Percentiles rank a stretch among this genome's conserved stretches.
These are phyloP conservation scores for Colletotrichum plurivorum DNA, from an alignment of 2,329 filamentous ascomycete species.

Conservation along the genomic window DNA sequence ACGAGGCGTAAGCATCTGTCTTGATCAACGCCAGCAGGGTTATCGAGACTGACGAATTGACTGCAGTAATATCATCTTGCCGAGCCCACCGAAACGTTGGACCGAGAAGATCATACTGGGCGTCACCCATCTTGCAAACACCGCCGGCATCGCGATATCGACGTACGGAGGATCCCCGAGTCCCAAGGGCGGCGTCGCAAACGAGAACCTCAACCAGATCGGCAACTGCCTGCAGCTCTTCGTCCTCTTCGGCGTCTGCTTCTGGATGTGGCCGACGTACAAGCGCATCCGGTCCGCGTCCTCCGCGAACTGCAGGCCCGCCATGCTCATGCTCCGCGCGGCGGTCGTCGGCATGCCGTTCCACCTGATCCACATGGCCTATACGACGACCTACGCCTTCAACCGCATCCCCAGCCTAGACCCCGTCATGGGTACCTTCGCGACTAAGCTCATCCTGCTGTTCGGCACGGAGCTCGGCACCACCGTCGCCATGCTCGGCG, in stretches of 20 bases:
- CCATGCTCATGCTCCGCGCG: constrained; percentile 40
- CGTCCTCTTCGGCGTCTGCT: constrained; percentile 42
- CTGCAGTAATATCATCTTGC: constrained; percentile 42
- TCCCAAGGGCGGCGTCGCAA: constrained; percentile 37
- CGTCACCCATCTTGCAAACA: constrained; percentile 44
- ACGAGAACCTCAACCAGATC: constrained; percentile 39
- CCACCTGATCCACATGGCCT: constrained; percentile 42
- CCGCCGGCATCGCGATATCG: constrained; percentile 41
- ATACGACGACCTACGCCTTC: constrained; percentile 45
- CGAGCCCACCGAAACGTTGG: constrained; percentile 36
- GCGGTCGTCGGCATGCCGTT: constrained; percentile 42
- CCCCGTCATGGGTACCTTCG: constrained; percentile 44
- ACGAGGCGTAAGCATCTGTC: constrained; percentile 45
- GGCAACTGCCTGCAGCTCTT: constrained; percentile 44
- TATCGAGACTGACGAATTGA: neutral
- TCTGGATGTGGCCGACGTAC: constrained; percentile 44
- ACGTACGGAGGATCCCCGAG: constrained; percentile 42
- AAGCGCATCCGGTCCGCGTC: constrained; percentile 27
- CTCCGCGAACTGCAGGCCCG: constrained; percentile 38
- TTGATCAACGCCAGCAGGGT: neutral
- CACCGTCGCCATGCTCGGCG: constrained; percentile 24
- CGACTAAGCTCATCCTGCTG: constrained; percentile 42
- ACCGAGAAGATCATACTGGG: constrained; percentile 44
- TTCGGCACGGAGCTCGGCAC: constrained; percentile 42
- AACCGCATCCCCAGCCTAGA: constrained; percentile 39